Evolutionary conservation across 208 protist species (phyloP).

Genomic region (Trypanosoma caninum): DNA sequence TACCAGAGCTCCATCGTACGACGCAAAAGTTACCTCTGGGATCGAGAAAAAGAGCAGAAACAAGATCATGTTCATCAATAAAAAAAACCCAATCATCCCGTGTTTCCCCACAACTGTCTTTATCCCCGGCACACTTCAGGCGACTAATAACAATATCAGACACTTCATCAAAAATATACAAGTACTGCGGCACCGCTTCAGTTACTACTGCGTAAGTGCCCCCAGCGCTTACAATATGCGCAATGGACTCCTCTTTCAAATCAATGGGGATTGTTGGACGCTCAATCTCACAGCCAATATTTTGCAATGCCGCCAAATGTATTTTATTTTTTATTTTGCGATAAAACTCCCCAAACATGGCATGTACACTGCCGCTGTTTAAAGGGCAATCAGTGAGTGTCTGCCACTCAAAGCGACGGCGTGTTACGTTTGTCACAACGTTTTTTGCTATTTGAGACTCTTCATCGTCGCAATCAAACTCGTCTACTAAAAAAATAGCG

Average conservation of each 20-base stretch:
- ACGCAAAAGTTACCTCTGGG: constrained; percentile 42
- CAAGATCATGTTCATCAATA: constrained; percentile 26
- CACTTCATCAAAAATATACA: constrained; percentile 48
- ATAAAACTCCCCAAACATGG: constrained; percentile 1
- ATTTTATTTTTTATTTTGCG: neutral
- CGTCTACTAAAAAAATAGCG: constrained; percentile 21
- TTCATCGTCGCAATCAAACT: constrained; percentile 17
- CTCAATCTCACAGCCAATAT: constrained; percentile 24
- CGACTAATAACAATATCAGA: constrained; percentile 42
- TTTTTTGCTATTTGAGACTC: constrained; percentile 5
- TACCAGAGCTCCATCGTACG: constrained; percentile 38
- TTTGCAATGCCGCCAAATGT: neutral
- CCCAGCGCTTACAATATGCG: constrained; percentile 29
- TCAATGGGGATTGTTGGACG: constrained; percentile 33
- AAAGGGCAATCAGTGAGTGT: constrained; percentile 10
- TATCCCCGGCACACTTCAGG: constrained; percentile 13
- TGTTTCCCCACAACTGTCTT: neutral
- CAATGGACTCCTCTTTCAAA: constrained; percentile 11
- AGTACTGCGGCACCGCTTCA: constrained; percentile 25
- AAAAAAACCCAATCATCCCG: constrained; percentile 1
- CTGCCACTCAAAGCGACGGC: constrained; percentile 4
- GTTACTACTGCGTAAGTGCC: constrained; percentile 47
- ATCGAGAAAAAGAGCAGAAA: constrained; percentile 40
- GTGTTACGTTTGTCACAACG: neutral
- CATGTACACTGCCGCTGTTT: constrained; percentile 12